Percentiles rank a stretch among this genome's conserved stretches.
phyloP scores from a whole-genome alignment of 169 alveolate species.

The Ichthyophthirius multifiliis region DNA sequence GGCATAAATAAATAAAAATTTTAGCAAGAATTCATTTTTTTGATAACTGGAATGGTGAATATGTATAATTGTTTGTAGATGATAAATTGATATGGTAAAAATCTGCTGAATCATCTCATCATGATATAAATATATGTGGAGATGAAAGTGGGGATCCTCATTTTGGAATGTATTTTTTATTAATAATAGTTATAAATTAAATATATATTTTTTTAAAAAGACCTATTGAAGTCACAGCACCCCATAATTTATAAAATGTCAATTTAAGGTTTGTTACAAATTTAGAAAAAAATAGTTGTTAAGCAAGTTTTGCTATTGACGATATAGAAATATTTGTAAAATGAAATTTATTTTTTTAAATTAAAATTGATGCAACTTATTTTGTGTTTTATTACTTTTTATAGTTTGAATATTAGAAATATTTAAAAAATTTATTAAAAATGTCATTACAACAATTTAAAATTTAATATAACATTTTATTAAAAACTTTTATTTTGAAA shows the following conservation, averaged over 20 bases:
- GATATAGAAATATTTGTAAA: neutral
- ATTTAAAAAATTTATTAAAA: no score
- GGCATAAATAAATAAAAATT: neutral
- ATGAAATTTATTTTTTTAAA: no score
- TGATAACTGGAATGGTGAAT: slow-evolving; percentile 2
- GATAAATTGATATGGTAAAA: neutral
- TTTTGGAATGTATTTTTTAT: neutral
- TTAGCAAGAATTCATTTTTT: neutral
- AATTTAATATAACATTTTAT: no score
- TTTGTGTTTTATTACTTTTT: no score
- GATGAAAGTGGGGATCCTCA: neutral
- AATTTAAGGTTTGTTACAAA: neutral
- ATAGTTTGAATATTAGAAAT: no score
- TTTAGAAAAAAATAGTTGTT: neutral
- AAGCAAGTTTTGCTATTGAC: neutral
- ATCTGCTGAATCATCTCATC: neutral
- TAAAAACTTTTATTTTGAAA: no score
- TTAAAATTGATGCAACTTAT: no score
- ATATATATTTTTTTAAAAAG: neutral
- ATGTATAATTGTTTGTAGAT: neutral
- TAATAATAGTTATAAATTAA: neutral
- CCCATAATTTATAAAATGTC: neutral
- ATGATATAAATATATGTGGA: neutral
- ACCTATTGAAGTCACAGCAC: neutral
- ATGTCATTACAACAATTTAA: no score